phyloP scores from a whole-genome alignment of 352 stramenopile species.

The Globisporangium okanoganense region DNA sequence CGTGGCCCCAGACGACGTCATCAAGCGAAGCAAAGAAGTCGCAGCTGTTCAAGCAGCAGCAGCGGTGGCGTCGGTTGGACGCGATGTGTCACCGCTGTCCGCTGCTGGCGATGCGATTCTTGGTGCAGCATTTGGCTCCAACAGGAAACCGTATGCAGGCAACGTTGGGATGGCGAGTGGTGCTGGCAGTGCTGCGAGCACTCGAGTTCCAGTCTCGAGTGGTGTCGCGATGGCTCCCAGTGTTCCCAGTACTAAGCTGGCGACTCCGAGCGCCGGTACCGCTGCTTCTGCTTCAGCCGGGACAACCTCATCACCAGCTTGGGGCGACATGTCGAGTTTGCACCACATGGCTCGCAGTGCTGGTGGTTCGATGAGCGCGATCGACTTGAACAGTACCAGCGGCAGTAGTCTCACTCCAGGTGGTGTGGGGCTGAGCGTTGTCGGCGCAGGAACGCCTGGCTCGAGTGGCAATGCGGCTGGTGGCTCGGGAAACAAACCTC shows the following conservation, averaged over 20 bases:
- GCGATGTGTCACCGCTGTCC: conserved; percentile 42
- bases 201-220: conserved; percentile 3
- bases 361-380: conserved; percentile 19
- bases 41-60: conserved; percentile 72
- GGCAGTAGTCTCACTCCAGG: conserved; percentile 3
- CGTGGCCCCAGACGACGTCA: conserved; percentile 77
- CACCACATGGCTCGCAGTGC: conserved; percentile 32
- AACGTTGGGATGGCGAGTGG: conserved; percentile 10
- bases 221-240: conserved; percentile 6
- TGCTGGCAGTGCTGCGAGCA: neutral
- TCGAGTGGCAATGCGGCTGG: neutral
- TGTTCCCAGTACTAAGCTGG: conserved; percentile 7
- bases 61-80: conserved; percentile 51
- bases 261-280: conserved; percentile 7
- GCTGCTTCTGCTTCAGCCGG: conserved; percentile 7
- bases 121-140: conserved; percentile 40
- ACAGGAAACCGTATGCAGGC: conserved; percentile 37
- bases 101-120: conserved; percentile 48
- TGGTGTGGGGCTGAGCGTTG: conserved; percentile 4
- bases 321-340: conserved; percentile 23
- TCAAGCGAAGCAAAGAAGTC: conserved; percentile 82
- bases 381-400: conserved; percentile 16
- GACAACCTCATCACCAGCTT: conserved; percentile 14
- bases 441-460: conserved; percentile 8
- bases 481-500: conserved; percentile 5